These are phyloP conservation scores for Trametes hirsuta DNA, from an alignment of 1,284 basidiomycete species.

Conservation along the genomic window DNA sequence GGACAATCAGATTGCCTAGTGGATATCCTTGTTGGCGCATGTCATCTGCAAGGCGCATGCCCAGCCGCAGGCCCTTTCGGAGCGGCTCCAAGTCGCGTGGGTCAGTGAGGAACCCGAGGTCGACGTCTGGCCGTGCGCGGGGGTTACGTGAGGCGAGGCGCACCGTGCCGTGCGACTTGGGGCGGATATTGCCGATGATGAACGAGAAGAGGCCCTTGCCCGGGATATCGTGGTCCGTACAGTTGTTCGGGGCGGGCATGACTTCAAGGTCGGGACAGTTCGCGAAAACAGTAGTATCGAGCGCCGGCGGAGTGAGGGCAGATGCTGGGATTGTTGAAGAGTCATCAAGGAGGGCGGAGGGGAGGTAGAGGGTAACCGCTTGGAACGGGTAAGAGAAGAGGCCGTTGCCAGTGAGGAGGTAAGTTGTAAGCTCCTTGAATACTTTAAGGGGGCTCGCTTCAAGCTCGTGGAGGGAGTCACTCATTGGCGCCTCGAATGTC, in stretches of 20 bases:
- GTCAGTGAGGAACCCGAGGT: constrained; percentile 35
- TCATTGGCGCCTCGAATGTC: constrained; percentile 33
- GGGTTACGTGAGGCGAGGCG: constrained; percentile 38
- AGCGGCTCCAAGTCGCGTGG: constrained; percentile 31
- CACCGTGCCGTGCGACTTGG: constrained; percentile 38
- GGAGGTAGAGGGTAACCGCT: constrained; percentile 33
- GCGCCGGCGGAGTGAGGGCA: constrained; percentile 12
- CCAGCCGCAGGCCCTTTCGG: constrained; percentile 31
- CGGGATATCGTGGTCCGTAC: constrained; percentile 22
- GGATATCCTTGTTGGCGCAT: constrained; percentile 37
- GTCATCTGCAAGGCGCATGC: constrained; percentile 32
- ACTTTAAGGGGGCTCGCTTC: constrained; percentile 23
- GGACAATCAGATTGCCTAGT: constrained; percentile 36
- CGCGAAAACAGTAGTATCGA: constrained; percentile 24
- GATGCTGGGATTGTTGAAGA: not conserved
- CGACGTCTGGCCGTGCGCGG: constrained; percentile 34
- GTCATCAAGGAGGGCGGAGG: constrained; percentile 30
- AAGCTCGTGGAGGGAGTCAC: constrained; percentile 29
- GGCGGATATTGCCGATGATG: constrained; percentile 35
- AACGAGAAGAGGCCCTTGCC: constrained; percentile 33
- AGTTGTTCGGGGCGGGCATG: constrained; percentile 32
- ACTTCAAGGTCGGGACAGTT: constrained; percentile 42
- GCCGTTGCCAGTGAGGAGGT: constrained; percentile 35
- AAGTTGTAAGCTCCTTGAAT: constrained; percentile 33
- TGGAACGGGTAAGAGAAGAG: constrained; percentile 35